phyloP scores from a whole-genome alignment of 2,329 filamentous ascomycete genomes.

The Boeremia exigua region DNA sequence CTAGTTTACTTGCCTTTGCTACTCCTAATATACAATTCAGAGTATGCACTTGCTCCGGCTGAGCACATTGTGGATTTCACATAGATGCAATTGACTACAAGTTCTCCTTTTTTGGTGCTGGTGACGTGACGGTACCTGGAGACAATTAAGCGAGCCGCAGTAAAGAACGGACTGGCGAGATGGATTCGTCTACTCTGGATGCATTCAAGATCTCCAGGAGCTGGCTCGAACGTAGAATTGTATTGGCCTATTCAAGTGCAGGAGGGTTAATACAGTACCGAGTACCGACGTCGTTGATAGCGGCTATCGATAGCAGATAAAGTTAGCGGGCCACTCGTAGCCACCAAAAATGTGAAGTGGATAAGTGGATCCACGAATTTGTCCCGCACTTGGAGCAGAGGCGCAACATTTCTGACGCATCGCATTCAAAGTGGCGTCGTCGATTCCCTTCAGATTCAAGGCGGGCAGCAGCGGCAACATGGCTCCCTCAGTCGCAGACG shows the following conservation, averaged over 20 bases:
- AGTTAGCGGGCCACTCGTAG: conserved; percentile 8
- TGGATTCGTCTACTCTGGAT: no score
- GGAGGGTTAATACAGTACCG: neutral
- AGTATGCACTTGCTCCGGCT: no score
- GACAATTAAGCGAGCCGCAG: no score
- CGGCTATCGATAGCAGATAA: conserved; percentile 10
- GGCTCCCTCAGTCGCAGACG: conserved; percentile 62
- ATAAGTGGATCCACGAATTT: conserved; percentile 24
- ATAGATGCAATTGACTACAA: no score
- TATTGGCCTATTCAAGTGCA: neutral
- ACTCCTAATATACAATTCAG: no score
- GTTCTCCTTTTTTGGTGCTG: no score
- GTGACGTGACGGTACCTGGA: no score
- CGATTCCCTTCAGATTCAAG: conserved; percentile 81
- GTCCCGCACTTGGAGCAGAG: conserved; percentile 27
- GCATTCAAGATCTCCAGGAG: no score
- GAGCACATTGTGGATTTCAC: no score
- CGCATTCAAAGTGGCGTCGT: conserved; percentile 44
- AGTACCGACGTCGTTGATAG: conserved; percentile 1
- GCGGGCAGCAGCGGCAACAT: conserved; percentile 69
- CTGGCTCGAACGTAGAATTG: no score
- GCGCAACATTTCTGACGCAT: conserved; percentile 20
- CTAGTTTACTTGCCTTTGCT: no score
- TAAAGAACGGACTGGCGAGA: no score
- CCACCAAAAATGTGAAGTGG: conserved; percentile 24